Conservation (phyloP, 345 rosid species). For the Anacardium occidentale region DNA sequence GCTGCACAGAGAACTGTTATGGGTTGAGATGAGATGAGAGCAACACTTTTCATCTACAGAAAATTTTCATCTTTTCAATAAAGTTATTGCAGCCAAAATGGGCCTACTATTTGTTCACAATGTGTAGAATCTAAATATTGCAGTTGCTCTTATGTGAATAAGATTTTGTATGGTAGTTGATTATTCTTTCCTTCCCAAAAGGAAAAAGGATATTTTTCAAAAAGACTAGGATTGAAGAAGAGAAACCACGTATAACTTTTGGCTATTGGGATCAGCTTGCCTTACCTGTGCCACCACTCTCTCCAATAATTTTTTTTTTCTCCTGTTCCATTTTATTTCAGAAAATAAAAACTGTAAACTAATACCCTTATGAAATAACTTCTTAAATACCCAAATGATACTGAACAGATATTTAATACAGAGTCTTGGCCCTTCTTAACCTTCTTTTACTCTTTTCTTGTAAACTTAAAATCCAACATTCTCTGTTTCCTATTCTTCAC, state of each 20-base stretch:
- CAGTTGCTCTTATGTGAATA: background rate
- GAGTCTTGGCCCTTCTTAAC: too few relatives aligned
- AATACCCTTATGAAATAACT: too few relatives aligned
- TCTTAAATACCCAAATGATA: too few relatives aligned
- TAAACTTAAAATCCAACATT: background rate
- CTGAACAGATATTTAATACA: too few relatives aligned
- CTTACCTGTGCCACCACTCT: background rate
- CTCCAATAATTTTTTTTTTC: background rate
- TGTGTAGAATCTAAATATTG: background rate
- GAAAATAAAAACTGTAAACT: too few relatives aligned
- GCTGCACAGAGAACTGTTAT: background rate
- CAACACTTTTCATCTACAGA: conserved; percentile 5
- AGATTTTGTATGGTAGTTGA: background rate
- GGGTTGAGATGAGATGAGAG: background rate
- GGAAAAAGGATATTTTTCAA: background rate
- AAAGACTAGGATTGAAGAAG: background rate
- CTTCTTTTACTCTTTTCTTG: too few relatives aligned
- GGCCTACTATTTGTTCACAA: background rate
- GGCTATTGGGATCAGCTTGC: background rate
- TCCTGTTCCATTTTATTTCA: too few relatives aligned
- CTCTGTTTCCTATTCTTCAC: background rate
- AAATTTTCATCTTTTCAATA: background rate
- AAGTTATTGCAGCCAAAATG: background rate
- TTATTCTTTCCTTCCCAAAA: background rate
- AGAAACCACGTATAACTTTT: background rate